Conservation (phyloP, 2,329 filamentous ascomycete genomes). For the Thielaviopsis euricoi region DNA sequence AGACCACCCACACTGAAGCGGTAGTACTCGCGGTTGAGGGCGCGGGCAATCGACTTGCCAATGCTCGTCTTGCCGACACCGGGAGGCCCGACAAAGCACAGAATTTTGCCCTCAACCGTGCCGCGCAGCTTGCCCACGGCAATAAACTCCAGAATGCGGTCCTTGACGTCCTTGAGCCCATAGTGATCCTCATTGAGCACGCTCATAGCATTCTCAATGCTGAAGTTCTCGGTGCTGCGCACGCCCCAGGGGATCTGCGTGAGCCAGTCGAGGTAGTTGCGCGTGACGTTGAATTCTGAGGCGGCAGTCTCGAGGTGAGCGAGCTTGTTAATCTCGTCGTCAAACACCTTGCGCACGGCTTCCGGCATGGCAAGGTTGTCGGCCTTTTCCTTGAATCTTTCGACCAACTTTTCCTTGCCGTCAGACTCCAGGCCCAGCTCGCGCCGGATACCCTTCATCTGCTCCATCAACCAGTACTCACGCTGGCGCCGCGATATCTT, state of each 20-base stretch:
- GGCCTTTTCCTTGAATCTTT: slow-evolving; percentile 94
- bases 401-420: slow-evolving; percentile 93
- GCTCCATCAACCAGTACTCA: slow-evolving; percentile 98
- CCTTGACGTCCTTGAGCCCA: slow-evolving; percentile 93
- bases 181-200: slow-evolving; percentile 96
- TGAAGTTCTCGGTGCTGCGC: slow-evolving; percentile 90
- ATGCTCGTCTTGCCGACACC: slow-evolving; percentile 98
- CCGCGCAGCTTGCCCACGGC: slow-evolving; percentile 93
- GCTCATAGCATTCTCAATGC: slow-evolving; percentile 73
- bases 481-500: slow-evolving; percentile 96
- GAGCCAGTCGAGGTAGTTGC: slow-evolving; percentile 97
- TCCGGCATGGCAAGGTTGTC: slow-evolving; percentile 92
- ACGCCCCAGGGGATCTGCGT: slow-evolving; percentile 97
- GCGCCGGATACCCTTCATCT: slow-evolving; percentile 95
- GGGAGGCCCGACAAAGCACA: slow-evolving; percentile 92
- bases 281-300: slow-evolving; percentile 95
- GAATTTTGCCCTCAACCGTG: slow-evolving; percentile 93
- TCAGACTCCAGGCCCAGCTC: slow-evolving; percentile 95
- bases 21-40: slow-evolving; percentile 92
- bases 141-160: slow-evolving; percentile 95
- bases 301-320: slow-evolving; percentile 88
- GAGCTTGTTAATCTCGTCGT: slow-evolving; percentile 95
- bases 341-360: slow-evolving; percentile 90
- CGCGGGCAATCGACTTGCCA: slow-evolving; percentile 91
- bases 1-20: slow-evolving; percentile 94